phyloP scores from a whole-genome alignment of 1,284 basidiomycete genomes.

The Cerioporus squamosus region DNA sequence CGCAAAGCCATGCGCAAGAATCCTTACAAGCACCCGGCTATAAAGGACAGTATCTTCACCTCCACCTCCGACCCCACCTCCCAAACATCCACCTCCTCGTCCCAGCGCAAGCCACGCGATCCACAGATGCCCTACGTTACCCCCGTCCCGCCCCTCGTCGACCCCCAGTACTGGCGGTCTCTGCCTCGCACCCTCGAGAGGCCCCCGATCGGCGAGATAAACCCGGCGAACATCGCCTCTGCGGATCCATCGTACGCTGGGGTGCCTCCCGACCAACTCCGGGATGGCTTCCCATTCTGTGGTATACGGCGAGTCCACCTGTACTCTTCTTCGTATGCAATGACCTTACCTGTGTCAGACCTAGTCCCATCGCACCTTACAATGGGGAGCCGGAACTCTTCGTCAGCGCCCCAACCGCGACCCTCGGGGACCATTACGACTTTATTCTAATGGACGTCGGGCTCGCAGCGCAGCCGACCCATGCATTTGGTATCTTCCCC shows the following conservation, averaged over 20 bases:
- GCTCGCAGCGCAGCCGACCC: slow-evolving; percentile 22
- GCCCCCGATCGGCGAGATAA: slow-evolving; percentile 13
- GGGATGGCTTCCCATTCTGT: slow-evolving; percentile 6
- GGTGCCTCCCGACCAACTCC: slow-evolving; percentile 1
- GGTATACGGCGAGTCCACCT: background rate
- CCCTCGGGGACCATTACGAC: slow-evolving; percentile 2
- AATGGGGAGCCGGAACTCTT: too few species aligned
- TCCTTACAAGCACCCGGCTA: background rate
- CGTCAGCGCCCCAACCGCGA: too few species aligned
- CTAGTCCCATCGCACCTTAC: too few species aligned
- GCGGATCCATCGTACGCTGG: background rate
- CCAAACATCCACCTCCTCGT: background rate
- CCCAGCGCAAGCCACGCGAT: background rate
- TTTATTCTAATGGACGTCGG: slow-evolving; percentile 24
- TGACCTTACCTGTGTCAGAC: too few species aligned
- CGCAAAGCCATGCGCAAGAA: slow-evolving; percentile 7
- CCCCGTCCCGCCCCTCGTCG: slow-evolving; percentile 8
- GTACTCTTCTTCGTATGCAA: too few species aligned
- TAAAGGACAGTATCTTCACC: background rate
- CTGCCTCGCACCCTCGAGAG: slow-evolving; percentile 12
- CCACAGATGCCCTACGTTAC: background rate
- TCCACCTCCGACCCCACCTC: background rate
- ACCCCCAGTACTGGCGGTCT: slow-evolving; percentile 8
- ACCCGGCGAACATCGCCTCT: slow-evolving; percentile 2
- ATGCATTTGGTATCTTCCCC: slow-evolving; percentile 26